Evolutionary conservation across 768 basidiomycete species (phyloP).

Genomic region (Hygrophoropsis aurantiaca): DNA sequence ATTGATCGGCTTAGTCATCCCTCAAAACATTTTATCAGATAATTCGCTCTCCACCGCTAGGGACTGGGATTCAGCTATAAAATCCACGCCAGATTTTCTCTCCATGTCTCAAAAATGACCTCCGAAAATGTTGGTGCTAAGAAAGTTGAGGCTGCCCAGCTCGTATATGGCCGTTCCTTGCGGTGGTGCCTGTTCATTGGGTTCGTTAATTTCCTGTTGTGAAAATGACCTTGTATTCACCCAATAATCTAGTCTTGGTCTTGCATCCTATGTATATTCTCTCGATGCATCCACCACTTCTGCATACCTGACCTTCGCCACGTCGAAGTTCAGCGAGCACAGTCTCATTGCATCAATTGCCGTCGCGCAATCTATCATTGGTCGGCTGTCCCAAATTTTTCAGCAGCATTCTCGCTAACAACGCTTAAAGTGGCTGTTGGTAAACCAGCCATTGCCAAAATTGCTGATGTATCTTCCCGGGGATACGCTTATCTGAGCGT

Average conservation of each 20-base stretch:
- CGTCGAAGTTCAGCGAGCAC: conserved; percentile 51
- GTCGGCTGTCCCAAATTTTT: conserved; percentile 28
- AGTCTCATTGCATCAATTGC: conserved; percentile 22
- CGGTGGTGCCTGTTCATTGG: conserved; percentile 62
- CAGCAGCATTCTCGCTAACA: not conserved
- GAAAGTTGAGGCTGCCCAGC: conserved; percentile 50
- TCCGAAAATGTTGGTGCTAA: conserved; percentile 40
- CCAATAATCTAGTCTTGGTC: conserved; percentile 42
- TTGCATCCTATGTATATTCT: conserved; percentile 77
- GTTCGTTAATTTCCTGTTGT: conserved; percentile 29
- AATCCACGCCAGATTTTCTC: not conserved
- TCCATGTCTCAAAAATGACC: conserved; percentile 13
- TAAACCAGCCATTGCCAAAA: conserved; percentile 68
- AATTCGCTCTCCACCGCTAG: not conserved
- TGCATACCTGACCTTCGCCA: conserved; percentile 60
- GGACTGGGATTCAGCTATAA: not conserved
- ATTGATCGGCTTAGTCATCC: too few relatives aligned
- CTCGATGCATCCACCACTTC: conserved; percentile 71
- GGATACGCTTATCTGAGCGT: conserved; percentile 55
- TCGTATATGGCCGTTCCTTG: conserved; percentile 51
- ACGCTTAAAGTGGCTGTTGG: conserved; percentile 36
- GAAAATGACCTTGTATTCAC: not conserved
- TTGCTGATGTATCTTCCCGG: conserved; percentile 64
- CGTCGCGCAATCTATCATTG: conserved; percentile 46
- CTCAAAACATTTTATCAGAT: not conserved